These are phyloP conservation scores for Eucalyptus tenuipes DNA, from an alignment of 345 rosid species.

Conservation along the genomic window DNA sequence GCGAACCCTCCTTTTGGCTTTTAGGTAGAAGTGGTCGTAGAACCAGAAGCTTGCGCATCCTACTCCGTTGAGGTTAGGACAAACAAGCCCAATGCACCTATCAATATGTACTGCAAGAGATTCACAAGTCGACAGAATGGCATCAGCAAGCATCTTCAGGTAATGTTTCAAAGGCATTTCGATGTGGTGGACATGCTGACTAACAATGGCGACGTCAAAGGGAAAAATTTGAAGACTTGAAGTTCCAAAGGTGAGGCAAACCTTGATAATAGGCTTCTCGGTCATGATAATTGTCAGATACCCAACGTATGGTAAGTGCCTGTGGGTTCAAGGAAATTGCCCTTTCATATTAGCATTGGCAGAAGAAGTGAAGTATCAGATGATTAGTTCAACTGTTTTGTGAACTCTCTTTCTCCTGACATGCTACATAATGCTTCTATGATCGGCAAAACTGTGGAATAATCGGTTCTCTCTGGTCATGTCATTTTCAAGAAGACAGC, in stretches of 20 bases:
- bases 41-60: neutral
- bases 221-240: neutral
- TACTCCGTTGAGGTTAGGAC: conserved; percentile 54
- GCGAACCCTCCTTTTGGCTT: neutral
- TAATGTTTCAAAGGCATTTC: neutral
- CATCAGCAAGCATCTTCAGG: neutral
- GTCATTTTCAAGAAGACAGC: neutral
- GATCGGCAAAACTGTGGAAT: neutral
- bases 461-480: neutral
- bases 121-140: neutral
- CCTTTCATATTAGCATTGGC: neutral
- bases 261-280: conserved; percentile 74
- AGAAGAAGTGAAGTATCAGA: neutral
- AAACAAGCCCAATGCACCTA: conserved; percentile 50
- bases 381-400: neutral
- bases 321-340: conserved; percentile 2
- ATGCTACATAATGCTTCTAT: neutral
- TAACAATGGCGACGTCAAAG: neutral
- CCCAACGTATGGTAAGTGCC: conserved; percentile 75
- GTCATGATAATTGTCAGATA: conserved; percentile 74
- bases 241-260: neutral
- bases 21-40: neutral
- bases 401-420: neutral
- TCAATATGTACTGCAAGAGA: conserved; percentile 43
- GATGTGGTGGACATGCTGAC: neutral